Conservation (phyloP, 345 rosid genomes). For the Hirschfeldia incana region DNA sequence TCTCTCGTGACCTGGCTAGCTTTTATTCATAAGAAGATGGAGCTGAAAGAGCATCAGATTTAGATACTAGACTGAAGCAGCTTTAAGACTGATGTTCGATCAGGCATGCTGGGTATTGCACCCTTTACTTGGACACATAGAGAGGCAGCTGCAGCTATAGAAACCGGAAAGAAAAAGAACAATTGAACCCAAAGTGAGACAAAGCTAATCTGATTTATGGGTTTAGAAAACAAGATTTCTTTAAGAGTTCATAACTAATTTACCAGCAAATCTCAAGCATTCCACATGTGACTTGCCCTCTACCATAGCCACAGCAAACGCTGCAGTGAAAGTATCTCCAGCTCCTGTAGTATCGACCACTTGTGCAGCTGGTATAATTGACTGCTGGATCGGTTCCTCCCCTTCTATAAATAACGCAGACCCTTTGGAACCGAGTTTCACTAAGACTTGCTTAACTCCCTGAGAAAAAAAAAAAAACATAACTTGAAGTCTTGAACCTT, state of each 20-base stretch:
- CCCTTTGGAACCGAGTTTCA: slow-evolving; percentile 91
- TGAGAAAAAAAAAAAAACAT: slow-evolving; percentile 35
- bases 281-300: slow-evolving; percentile 78
- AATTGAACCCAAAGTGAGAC: not conserved
- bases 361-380: slow-evolving; percentile 64
- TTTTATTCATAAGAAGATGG: not conserved
- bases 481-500: slow-evolving; percentile 5
- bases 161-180: not conserved
- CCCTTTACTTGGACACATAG: slow-evolving; percentile 95
- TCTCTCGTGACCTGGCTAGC: slow-evolving; percentile 7
- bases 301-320: slow-evolving; percentile 89
- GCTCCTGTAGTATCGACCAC: slow-evolving; percentile 97
- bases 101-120: slow-evolving; percentile 95
- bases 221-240: not conserved
- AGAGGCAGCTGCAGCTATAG: slow-evolving; percentile 94
- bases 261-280: slow-evolving; percentile 92
- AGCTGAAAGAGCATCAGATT: not conserved
- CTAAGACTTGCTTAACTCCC: slow-evolving; percentile 84
- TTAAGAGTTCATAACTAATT: not conserved
- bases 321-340: slow-evolving; percentile 94
- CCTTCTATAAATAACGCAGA: slow-evolving; percentile 81
- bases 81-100: slow-evolving; percentile 58
- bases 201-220: not conserved
- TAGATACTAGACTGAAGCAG: slow-evolving; percentile 50
- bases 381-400: slow-evolving; percentile 65